phyloP scores from a whole-genome alignment of 2,329 filamentous ascomycete species.

The Cadophora sp. region DNA sequence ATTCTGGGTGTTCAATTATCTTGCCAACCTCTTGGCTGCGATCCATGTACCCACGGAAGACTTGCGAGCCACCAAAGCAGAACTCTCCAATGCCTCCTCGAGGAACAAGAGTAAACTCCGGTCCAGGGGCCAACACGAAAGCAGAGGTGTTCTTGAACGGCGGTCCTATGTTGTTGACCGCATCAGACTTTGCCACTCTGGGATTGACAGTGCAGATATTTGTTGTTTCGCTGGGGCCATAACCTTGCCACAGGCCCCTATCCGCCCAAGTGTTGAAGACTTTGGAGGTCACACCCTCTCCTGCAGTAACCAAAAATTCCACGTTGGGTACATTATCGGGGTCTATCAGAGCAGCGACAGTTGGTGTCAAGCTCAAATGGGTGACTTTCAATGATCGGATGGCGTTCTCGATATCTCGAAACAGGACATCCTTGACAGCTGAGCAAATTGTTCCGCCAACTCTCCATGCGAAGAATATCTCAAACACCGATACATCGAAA shows the following conservation, averaged over 20 bases:
- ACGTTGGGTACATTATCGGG: constrained; percentile 74
- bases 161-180: constrained; percentile 77
- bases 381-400: constrained; percentile 72
- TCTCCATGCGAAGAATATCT: constrained; percentile 86
- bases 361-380: constrained; percentile 86
- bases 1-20: constrained; percentile 71
- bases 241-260: constrained; percentile 76
- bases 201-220: constrained; percentile 82
- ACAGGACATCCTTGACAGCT: constrained; percentile 75
- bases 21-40: constrained; percentile 67
- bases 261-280: constrained; percentile 74
- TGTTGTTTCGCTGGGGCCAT: constrained; percentile 85
- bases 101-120: constrained; percentile 62
- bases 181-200: constrained; percentile 61
- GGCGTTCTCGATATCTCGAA: constrained; percentile 72
- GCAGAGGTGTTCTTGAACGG: constrained; percentile 76
- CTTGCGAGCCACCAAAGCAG: constrained; percentile 85
- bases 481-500: constrained; percentile 89
- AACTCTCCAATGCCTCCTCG: constrained; percentile 80
- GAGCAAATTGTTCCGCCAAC: constrained; percentile 81
- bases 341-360: constrained; percentile 77
- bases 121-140: constrained; percentile 49
- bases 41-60: constrained; percentile 77
- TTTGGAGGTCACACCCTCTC: constrained; percentile 77
- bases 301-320: constrained; percentile 79